Evolutionary conservation across 208 protist genomes (phyloP), one percentile per base, ranked within the genome.

Genomic region (Borovskyia barvae): DNA sequence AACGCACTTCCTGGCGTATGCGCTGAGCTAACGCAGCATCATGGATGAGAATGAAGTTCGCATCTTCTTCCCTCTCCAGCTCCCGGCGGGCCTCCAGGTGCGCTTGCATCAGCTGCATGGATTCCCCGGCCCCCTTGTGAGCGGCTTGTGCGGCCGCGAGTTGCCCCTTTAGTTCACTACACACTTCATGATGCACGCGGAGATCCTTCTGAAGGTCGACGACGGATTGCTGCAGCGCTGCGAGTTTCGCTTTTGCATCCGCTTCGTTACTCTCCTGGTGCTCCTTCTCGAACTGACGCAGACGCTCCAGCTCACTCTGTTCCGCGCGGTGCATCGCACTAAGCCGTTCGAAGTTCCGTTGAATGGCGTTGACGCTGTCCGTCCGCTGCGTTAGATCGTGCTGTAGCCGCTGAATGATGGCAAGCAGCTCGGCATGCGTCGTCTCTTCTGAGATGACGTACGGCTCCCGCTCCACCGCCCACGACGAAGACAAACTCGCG

Each of bases 281-380:
- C 39, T 50, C 59, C 46, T 63, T 53, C 50, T 69, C 65, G 35
- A 67, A 19, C 15, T 37, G n/a, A 3, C 56, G 58, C 43, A 85
- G 43, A 28, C 57, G 43, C 55, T 77, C 61, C 28, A 85, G 62
- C 57, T 87, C 52, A 9, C 52, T 65, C 17, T 74, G 75, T 26
- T 94, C 80, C 0, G 33, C 49, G 20, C 62, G 22, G 70, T 93
- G 88, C 76, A 96, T 82, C 57, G 70, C 66, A 49, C 85, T 86
- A 20, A 96, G 72, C 2, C 84, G 72, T 61, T 85, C 75, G 61
- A 96, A 96, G 73, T 96, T 96, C 2, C 91, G 74, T 64, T 96
- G 91, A 60, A 96, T 87, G 1, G 87, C 79, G 51, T 92, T 94
- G n/a, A 96, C 75, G 59, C 72, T 85, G 46, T 93, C 86, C 2